Percentiles rank a stretch among this genome's conserved stretches.
Conservation (phyloP, 1,284 basidiomycete species). For the Fomitopsis schrenkii region DNA sequence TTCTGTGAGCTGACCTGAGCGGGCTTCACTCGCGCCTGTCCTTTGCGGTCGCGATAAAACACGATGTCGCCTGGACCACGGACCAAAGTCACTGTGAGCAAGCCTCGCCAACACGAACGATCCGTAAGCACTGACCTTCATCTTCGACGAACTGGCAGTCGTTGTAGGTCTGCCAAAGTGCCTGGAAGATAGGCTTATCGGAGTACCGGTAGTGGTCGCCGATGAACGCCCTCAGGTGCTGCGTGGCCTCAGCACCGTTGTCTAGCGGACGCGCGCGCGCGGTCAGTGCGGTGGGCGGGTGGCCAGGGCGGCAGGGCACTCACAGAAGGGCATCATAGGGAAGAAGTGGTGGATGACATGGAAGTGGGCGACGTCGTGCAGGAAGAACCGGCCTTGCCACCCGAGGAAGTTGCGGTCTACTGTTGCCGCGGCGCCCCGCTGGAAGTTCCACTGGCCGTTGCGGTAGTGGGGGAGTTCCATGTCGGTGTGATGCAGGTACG, state of each 20-base stretch:
- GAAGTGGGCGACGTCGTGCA: slow-evolving; percentile 41
- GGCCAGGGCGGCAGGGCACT: neutral
- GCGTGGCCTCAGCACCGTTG: slow-evolving; percentile 48
- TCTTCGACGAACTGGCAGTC: slow-evolving; percentile 72
- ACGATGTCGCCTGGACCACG: slow-evolving; percentile 16
- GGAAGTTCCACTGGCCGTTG: slow-evolving; percentile 45
- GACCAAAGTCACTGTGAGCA: neutral
- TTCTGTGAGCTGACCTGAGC: slow-evolving; percentile 10
- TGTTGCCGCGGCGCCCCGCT: slow-evolving; percentile 53
- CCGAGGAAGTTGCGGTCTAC: slow-evolving; percentile 54
- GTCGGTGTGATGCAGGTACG: slow-evolving; percentile 39
- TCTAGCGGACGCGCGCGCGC: slow-evolving; percentile 20
- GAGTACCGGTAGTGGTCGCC: slow-evolving; percentile 49
- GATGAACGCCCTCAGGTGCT: slow-evolving; percentile 47
- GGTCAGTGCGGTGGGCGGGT: neutral
- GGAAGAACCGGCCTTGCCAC: slow-evolving; percentile 41
- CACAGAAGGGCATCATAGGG: slow-evolving; percentile 31
- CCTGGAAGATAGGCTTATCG: slow-evolving; percentile 44
- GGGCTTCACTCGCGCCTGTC: slow-evolving; percentile 14
- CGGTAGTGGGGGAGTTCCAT: slow-evolving; percentile 38
- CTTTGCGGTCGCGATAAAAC: slow-evolving; percentile 23
- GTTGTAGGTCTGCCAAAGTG: slow-evolving; percentile 57
- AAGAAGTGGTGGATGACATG: slow-evolving; percentile 38
- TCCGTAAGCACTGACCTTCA: slow-evolving; percentile 25
- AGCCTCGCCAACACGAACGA: neutral